phyloP scores from a whole-genome alignment of 2,329 filamentous ascomycete species.

The Dryadomyces quercivorus region DNA sequence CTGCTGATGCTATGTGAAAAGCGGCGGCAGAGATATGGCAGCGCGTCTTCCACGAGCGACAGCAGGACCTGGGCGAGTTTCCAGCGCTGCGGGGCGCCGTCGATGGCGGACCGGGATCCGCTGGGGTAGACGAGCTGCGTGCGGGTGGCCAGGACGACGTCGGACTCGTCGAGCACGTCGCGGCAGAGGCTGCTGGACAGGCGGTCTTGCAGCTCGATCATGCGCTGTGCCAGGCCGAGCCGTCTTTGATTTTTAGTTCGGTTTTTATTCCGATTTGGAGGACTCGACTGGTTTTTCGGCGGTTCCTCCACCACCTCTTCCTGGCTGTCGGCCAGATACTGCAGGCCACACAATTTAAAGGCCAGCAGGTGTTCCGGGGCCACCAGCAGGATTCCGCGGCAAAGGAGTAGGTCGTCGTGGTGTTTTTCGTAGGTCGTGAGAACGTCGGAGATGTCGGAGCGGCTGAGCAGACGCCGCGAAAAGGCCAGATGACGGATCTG shows the following conservation, averaged over 20 bases:
- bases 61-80: conserved; percentile 28
- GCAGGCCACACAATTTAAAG: conserved; percentile 48
- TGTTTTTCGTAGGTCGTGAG: conserved; percentile 20
- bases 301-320: conserved; percentile 19
- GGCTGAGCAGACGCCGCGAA: conserved; percentile 34
- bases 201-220: conserved; percentile 39
- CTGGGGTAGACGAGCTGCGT: conserved; percentile 47
- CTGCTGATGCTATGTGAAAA: conserved; percentile 36
- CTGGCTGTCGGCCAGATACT: conserved; percentile 37
- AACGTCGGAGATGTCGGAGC: conserved; percentile 18
- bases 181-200: conserved; percentile 32
- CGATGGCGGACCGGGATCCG: conserved; percentile 32
- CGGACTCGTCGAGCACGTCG: conserved; percentile 55
- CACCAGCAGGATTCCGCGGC: conserved; percentile 41
- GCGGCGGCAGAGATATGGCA: conserved; percentile 21
- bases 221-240: conserved; percentile 13
- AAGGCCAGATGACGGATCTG: conserved; percentile 45
- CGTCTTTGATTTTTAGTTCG: not conserved
- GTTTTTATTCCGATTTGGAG: too few species aligned
- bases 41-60: conserved; percentile 24
- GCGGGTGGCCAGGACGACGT: conserved; percentile 38
- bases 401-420: conserved; percentile 26
- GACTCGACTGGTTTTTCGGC: too few species aligned
- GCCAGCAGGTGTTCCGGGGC: conserved; percentile 55
- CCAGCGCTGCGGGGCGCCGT: conserved; percentile 43